phyloP scores from a whole-genome alignment of 331 rosid genomes.

The Quercus lobata region DNA sequence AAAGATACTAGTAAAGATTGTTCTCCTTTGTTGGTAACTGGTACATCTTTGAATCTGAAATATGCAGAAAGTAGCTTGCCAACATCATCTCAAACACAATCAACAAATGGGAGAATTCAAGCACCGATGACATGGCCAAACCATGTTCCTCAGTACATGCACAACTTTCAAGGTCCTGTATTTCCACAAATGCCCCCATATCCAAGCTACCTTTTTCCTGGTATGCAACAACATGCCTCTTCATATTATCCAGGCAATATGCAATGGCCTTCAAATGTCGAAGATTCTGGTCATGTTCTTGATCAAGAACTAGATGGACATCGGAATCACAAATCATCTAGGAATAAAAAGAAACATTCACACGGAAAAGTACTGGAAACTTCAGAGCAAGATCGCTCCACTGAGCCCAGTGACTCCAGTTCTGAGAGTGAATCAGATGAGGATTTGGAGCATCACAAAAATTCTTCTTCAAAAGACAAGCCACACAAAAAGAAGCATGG shows the following conservation, averaged over 20 bases:
- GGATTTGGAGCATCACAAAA: slow-evolving; percentile 38
- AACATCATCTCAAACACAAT: slow-evolving; percentile 41
- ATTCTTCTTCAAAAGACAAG: slow-evolving; percentile 36
- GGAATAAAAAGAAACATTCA: slow-evolving; percentile 66
- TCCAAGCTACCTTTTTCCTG: slow-evolving; percentile 79
- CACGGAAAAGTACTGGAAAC: slow-evolving; percentile 34
- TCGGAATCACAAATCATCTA: slow-evolving; percentile 42
- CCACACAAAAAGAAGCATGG: slow-evolving; percentile 50
- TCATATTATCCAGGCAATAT: slow-evolving; percentile 76
- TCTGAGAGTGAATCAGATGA: slow-evolving; percentile 57
- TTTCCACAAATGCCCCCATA: slow-evolving; percentile 79
- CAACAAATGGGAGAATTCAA: slow-evolving; percentile 64
- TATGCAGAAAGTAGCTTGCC: slow-evolving; percentile 56
- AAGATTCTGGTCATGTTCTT: slow-evolving; percentile 42
- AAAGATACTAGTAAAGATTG: neutral
- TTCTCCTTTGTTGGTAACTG: neutral
- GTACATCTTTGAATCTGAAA: slow-evolving; percentile 15
- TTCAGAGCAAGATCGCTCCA: slow-evolving; percentile 60
- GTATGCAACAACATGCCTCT: slow-evolving; percentile 68
- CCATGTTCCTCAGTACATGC: slow-evolving; percentile 73
- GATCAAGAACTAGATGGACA: slow-evolving; percentile 50
- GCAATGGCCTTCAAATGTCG: slow-evolving; percentile 81
- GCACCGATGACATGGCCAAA: slow-evolving; percentile 68
- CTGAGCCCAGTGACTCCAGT: slow-evolving; percentile 52
- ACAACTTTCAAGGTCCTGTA: slow-evolving; percentile 77